Base-by-base conservation (phyloP, 345 rosid species). In the Citrus sp. region DNA sequence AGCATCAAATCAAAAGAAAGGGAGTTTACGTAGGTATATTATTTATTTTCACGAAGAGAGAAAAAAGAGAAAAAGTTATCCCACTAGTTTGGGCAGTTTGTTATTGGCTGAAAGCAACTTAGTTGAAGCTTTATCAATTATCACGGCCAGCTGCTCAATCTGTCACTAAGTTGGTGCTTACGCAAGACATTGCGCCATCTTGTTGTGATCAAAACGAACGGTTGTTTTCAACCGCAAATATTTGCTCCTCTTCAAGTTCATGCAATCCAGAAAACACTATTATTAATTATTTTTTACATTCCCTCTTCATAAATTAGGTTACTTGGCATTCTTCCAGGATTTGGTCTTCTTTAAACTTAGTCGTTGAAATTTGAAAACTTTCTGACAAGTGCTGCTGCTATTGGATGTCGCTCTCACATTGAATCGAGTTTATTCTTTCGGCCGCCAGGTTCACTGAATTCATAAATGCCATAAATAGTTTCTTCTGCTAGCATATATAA, bases 371-470 rank as follows among this genome's bases (percentile, higher is more conserved):
- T 38, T 66, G 34, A 66, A 35, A 27, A 37, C 27, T 54, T 28
- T 16, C 2, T 37, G 61, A 66, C 77, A 35, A 27, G 22, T 34
- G 55, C 66, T 63, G 16, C 37, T 64, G 6, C 46, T 54, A 51
- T 72, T 76, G 83, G 68, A 28, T 67, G 88, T 84, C 86, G 21
- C 73, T 77, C 79, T 77, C 86, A 71, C 68, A 58, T 78, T 75
- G 75, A 78, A 62, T 68, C 56, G 46, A 21, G 4, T 25, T 28
- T 6, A 22, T 75, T 66, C 67, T 32, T 38, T 74, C 54, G 74
- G 83, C 37, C 67, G 60, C 68, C 7, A 71, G 80, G 82, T 84
- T 79, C 89, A 78, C 72, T 82, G 87, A 84, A 86, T 51, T 79
- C 72, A 28, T 9, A 16, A 12, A 42, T 54, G 22, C 18, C 51